Evolutionary conservation across 805 yeast species (phyloP).

Genomic region (Yamadazyma paraphyllophila): DNA sequence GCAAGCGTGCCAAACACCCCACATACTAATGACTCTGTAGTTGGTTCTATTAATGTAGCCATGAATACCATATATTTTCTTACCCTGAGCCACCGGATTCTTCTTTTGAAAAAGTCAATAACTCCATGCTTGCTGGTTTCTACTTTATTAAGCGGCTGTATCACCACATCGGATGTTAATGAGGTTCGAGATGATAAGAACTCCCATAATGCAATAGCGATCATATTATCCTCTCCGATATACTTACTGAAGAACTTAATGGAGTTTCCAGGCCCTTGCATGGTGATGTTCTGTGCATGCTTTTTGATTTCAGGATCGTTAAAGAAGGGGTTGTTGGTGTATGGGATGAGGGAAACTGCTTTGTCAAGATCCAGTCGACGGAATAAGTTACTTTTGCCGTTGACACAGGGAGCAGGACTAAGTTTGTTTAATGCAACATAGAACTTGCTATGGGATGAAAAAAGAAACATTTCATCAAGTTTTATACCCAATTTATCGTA

Average conservation of each 20-base stretch:
- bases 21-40: conserved; percentile 72
- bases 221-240: conserved; percentile 93
- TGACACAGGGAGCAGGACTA: conserved; percentile 83
- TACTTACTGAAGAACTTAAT: conserved; percentile 71
- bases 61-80: conserved; percentile 82
- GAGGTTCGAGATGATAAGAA: conserved; percentile 65
- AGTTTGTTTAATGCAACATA: conserved; percentile 74
- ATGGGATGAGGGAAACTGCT: conserved; percentile 46
- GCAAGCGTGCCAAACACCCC: conserved; percentile 68
- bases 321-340: conserved; percentile 28
- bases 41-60: conserved; percentile 83
- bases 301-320: conserved; percentile 24
- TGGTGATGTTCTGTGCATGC: conserved; percentile 25
- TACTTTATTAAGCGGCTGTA: conserved; percentile 57
- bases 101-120: conserved; percentile 58
- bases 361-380: conserved; percentile 61
- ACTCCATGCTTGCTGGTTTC: conserved; percentile 39
- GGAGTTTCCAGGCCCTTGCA: conserved; percentile 46
- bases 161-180: conserved; percentile 71
- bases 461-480: conserved; percentile 80
- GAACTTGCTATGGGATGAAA: conserved; percentile 83
- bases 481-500: conserved; percentile 50
- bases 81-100: conserved; percentile 84
- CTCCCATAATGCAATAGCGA: conserved; percentile 82
- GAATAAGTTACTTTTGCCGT: conserved; percentile 84